Base-by-base conservation (phyloP, 1,139 yeast species). In the Candida neerlandica region DNA sequence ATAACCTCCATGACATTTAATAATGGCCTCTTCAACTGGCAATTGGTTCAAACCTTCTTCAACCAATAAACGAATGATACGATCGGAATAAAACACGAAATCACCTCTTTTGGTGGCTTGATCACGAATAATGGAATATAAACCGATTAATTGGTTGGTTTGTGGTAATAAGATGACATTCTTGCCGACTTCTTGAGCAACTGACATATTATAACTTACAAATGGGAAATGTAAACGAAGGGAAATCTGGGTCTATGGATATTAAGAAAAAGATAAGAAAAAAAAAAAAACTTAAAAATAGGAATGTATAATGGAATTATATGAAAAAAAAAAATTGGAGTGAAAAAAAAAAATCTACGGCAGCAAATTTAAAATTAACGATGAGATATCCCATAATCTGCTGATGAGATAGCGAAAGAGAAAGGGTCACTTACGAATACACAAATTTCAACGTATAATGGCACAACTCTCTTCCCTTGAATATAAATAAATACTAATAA, bases 11-110 rank as follows among this genome's bases (percentile, higher is more conserved):
- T 96, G 94, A 38, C 98, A 92, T 50, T 79, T 76, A 45, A 94
- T 86, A 5, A 73, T 65, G 39, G 78, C 67, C 44, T 84, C 75
- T 59, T 84, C 83, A 15, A 92, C 96, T 7, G 99, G 99, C 47
- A 94, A 76, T 64, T 88, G 91, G 69, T 94, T 92, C 63, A 94
- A 80, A 33, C 98, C 97, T 68, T 88, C 97, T 71, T 94, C 99
- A 19, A 94, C 98, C 54, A 94, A 73, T 45, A 94, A 74, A 53
- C 99, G 80, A 64, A 94, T 94, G 71, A 94, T 92, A 66, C 99
- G 80, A 67, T 94, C 97, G 14, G 97, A 84, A 68, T 92, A 94
- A 69, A 94, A 94, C 49, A 94, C 95, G 66, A 94, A 94, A 65
- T 94, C 98, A 2, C 95, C 89, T 61, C 98, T 81, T 53, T 81